Percentiles rank a stretch among this genome's conserved stretches.
These are phyloP conservation scores for Saccharomyces pastorianus DNA, from an alignment of 1,139 yeast genomes.

Conservation along the genomic window DNA sequence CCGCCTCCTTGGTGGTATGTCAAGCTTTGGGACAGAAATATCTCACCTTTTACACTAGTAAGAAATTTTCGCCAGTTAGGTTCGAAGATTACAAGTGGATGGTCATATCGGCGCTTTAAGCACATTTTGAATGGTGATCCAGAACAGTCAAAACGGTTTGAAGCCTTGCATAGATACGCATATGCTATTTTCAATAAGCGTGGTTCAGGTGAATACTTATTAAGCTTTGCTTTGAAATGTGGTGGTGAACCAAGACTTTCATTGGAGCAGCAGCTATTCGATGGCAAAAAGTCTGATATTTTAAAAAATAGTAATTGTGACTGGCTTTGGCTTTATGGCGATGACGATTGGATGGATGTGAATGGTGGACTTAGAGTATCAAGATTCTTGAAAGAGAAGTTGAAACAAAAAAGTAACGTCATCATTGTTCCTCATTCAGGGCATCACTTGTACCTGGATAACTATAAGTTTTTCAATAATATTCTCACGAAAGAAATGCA, in stretches of 20 bases:
- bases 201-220: conserved; percentile 72
- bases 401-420: conserved; percentile 33
- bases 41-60: conserved; percentile 63
- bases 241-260: conserved; percentile 71
- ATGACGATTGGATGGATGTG: conserved; percentile 70
- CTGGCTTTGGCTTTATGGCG: conserved; percentile 63
- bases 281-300: conserved; percentile 11
- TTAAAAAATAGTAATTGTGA: conserved; percentile 38
- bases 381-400: conserved; percentile 31
- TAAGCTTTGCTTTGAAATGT: conserved; percentile 59
- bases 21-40: conserved; percentile 58
- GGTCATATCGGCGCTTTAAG: conserved; percentile 63
- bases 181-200: conserved; percentile 62
- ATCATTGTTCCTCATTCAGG: conserved; percentile 49
- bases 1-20: conserved; percentile 56
- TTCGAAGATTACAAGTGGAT: conserved; percentile 65
- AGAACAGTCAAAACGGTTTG: conserved; percentile 37
- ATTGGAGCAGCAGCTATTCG: conserved; percentile 43
- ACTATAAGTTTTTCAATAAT: conserved; percentile 43
- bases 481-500: conserved; percentile 42
- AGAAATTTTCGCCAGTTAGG: conserved; percentile 60
- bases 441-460: conserved; percentile 63
- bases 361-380: conserved; percentile 41
- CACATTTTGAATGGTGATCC: conserved; percentile 35
- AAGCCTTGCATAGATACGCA: conserved; percentile 52